Percentiles rank a stretch among this genome's conserved stretches.
Evolutionary conservation across 805 yeast species (phyloP).

Genomic region (Myxozyma sirexii): DNA sequence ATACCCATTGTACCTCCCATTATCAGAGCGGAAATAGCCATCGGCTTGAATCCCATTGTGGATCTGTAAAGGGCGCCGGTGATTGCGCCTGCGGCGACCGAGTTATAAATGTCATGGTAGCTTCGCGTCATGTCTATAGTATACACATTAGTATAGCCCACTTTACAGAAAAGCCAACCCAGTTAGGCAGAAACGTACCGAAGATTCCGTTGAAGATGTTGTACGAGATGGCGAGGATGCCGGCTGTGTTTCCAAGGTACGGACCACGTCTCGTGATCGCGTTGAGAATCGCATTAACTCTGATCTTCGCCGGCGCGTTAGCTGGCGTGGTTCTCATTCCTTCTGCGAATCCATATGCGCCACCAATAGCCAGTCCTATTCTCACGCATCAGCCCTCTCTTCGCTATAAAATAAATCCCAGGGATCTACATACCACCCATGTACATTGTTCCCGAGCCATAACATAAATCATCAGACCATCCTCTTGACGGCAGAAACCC

Average conservation of each 20-base stretch:
- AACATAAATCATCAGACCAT: constrained; percentile 96
- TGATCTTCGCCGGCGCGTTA: constrained; percentile 74
- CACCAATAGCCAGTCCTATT: constrained; percentile 82
- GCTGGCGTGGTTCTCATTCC: constrained; percentile 79
- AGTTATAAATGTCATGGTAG: constrained; percentile 81
- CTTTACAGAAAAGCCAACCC: too few relatives aligned
- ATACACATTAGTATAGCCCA: background rate
- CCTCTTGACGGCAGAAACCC: constrained; percentile 95
- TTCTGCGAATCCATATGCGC: constrained; percentile 82
- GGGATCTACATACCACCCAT: constrained; percentile 53
- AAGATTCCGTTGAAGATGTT: constrained; percentile 74
- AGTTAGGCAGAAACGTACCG: constrained; percentile 12
- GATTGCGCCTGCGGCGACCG: constrained; percentile 84
- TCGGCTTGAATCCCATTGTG: constrained; percentile 80
- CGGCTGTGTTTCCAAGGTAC: constrained; percentile 90
- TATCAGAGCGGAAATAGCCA: constrained; percentile 77
- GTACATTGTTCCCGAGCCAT: constrained; percentile 95
- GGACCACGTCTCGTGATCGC: constrained; percentile 96
- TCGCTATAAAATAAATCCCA: too few relatives aligned
- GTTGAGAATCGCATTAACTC: constrained; percentile 86
- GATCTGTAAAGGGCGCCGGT: constrained; percentile 91
- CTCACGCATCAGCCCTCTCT: too few relatives aligned
- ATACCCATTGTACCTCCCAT: constrained; percentile 31
- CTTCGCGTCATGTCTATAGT: constrained; percentile 77
- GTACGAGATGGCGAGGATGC: constrained; percentile 87